These are phyloP conservation scores for Hirschioporus abietinus DNA, from an alignment of 768 basidiomycete genomes.

Conservation along the genomic window DNA sequence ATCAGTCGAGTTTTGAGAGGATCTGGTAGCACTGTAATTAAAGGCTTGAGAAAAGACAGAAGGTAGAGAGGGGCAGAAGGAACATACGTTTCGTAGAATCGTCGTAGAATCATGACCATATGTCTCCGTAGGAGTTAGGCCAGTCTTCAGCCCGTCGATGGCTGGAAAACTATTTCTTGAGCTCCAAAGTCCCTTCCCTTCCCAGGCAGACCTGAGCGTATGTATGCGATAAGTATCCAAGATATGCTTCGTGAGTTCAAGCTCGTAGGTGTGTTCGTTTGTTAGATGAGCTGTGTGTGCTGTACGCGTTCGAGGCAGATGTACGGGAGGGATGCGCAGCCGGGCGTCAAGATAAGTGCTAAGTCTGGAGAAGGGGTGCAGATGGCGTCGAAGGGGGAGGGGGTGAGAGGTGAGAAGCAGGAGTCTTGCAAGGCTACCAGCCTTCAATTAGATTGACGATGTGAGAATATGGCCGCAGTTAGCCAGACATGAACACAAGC, in stretches of 20 bases:
- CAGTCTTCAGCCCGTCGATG: too few relatives aligned
- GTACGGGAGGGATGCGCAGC: not conserved
- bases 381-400: not conserved
- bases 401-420: not conserved
- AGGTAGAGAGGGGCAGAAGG: not conserved
- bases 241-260: not conserved
- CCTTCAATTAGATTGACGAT: not conserved
- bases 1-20: not conserved
- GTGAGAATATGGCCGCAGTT: constrained; percentile 1
- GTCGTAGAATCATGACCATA: not conserved
- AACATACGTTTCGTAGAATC: constrained; percentile 3
- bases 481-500: not conserved
- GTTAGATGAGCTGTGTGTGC: not conserved
- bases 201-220: not conserved
- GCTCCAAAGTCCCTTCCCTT: not conserved
- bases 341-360: not conserved
- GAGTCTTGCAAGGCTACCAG: too few relatives aligned
- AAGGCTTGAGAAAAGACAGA: not conserved
- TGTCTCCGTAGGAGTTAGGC: not conserved
- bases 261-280: not conserved
- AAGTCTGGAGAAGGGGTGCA: not conserved
- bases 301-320: not conserved
- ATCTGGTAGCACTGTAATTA: not conserved
- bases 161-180: not conserved
- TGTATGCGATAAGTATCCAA: not conserved